Evolutionary conservation across 2,329 filamentous ascomycete genomes (phyloP).

Genomic region (Calonectria ilicicola): DNA sequence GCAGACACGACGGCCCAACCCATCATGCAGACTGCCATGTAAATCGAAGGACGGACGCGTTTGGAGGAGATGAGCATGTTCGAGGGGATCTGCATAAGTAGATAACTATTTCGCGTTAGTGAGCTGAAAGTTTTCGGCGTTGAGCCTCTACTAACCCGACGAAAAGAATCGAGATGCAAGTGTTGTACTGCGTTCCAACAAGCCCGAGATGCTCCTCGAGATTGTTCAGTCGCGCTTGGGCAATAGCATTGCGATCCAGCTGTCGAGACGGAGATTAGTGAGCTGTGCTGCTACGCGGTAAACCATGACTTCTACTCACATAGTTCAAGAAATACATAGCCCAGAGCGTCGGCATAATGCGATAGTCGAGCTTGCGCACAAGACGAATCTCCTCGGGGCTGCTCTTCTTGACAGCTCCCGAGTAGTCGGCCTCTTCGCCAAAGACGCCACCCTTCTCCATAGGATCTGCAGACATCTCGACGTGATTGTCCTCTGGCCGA

Average conservation of each 20-base stretch:
- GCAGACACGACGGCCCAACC: constrained; percentile 55
- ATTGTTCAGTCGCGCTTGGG: constrained; percentile 65
- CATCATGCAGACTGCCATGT: constrained; percentile 53
- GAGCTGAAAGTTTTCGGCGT: accelerated
- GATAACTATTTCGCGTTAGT: constrained; percentile 28
- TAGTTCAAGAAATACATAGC: constrained; percentile 56
- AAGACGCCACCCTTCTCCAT: constrained; percentile 39
- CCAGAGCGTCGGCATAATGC: constrained; percentile 51
- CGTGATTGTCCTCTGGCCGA: constrained; percentile 36
- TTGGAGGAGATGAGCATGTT: constrained; percentile 52
- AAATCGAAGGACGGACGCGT: constrained; percentile 56
- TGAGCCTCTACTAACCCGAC: constrained; percentile 47
- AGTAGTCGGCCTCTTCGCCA: constrained; percentile 45
- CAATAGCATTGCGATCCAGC: constrained; percentile 67
- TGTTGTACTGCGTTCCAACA: constrained; percentile 49
- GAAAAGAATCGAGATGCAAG: constrained; percentile 50
- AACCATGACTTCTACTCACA: constrained; percentile 25
- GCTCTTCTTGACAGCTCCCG: constrained; percentile 49
- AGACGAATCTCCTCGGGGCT: constrained; percentile 49
- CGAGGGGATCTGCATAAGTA: constrained; percentile 50
- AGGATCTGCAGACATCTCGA: constrained; percentile 35
- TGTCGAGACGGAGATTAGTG: constrained; percentile 9
- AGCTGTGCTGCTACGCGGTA: accelerated
- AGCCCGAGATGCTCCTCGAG: constrained; percentile 64
- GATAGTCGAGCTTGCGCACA: constrained; percentile 50